Evolutionary conservation across 257 asterid genomes (phyloP).

Genomic region (Galeopsis tetrahit): DNA sequence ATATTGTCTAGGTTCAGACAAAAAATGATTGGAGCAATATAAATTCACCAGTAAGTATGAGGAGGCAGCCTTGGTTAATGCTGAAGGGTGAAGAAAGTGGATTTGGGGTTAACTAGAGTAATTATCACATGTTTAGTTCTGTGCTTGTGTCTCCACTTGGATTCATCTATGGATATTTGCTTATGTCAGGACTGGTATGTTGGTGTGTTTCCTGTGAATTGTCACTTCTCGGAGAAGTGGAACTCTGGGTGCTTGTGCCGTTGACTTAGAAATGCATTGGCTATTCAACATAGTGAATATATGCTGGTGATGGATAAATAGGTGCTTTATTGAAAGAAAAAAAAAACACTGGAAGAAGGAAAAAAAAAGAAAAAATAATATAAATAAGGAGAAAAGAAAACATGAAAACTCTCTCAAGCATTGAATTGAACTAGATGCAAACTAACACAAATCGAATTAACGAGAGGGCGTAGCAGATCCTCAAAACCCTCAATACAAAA

Average conservation of each 20-base stretch:
- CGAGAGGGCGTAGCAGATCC: not conserved
- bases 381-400: not conserved
- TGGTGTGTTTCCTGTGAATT: too few relatives aligned
- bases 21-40: not conserved
- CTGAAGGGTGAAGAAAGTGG: not conserved
- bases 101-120: not conserved
- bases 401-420: not conserved
- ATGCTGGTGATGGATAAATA: slow-evolving; percentile 1
- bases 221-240: too few relatives aligned
- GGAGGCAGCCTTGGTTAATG: not conserved
- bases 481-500: not conserved
- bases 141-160: not conserved
- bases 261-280: not conserved
- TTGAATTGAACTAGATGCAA: slow-evolving; percentile 7
- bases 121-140: slow-evolving; percentile 1
- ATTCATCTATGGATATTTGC: not conserved
- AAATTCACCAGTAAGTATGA: not conserved
- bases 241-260: too few relatives aligned
- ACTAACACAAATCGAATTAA: not conserved
- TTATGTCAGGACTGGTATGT: not conserved
- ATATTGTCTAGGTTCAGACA: not conserved
- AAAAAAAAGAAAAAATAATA: not conserved
- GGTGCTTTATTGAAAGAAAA: not conserved
- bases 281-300: too few relatives aligned
- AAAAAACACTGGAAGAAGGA: not conserved